A percentile compares a stretch with the other conserved stretches of the same genome.
phyloP scores from a whole-genome alignment of 371 early-diverging fungal species.

The Circinella umbellata region DNA sequence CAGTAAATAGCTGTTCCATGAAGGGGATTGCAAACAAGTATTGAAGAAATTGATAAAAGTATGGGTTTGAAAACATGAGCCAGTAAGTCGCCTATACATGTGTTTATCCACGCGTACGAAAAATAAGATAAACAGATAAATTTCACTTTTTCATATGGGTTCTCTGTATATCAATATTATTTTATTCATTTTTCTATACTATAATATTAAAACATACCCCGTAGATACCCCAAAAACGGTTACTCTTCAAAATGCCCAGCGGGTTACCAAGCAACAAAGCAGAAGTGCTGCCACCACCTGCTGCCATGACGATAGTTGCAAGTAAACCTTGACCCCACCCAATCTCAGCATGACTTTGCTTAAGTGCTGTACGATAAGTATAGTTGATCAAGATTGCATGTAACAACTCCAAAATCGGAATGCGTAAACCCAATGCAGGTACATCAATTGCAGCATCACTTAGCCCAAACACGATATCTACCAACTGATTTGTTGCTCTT shows the following conservation, averaged over 20 bases:
- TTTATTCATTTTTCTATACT: no score
- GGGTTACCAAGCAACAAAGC: slow-evolving; percentile 47
- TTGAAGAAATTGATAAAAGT: slow-evolving; percentile 35
- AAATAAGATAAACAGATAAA: no score
- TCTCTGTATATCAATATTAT: no score
- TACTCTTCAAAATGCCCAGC: slow-evolving; percentile 43
- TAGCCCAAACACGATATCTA: slow-evolving; percentile 33
- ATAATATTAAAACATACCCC: slow-evolving; percentile 28
- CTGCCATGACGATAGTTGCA: slow-evolving; percentile 58
- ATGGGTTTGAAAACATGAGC: slow-evolving; percentile 45
- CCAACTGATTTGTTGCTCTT: slow-evolving; percentile 29
- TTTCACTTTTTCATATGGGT: no score
- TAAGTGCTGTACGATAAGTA: slow-evolving; percentile 57
- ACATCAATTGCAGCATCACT: slow-evolving; percentile 29
- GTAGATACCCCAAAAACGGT: slow-evolving; percentile 47
- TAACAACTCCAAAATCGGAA: slow-evolving; percentile 54
- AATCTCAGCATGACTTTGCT: slow-evolving; percentile 43
- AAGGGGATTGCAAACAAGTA: slow-evolving; percentile 39
- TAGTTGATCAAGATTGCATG: slow-evolving; percentile 60
- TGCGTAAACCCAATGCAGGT: slow-evolving; percentile 28
- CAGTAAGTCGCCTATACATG: slow-evolving; percentile 29
- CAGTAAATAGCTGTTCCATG: slow-evolving; percentile 51
- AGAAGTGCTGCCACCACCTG: slow-evolving; percentile 60
- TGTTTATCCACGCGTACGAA: no score
- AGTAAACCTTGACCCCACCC: slow-evolving; percentile 60